phyloP scores from a whole-genome alignment of 352 stramenopile genomes.

The Peronospora tabacina region DNA sequence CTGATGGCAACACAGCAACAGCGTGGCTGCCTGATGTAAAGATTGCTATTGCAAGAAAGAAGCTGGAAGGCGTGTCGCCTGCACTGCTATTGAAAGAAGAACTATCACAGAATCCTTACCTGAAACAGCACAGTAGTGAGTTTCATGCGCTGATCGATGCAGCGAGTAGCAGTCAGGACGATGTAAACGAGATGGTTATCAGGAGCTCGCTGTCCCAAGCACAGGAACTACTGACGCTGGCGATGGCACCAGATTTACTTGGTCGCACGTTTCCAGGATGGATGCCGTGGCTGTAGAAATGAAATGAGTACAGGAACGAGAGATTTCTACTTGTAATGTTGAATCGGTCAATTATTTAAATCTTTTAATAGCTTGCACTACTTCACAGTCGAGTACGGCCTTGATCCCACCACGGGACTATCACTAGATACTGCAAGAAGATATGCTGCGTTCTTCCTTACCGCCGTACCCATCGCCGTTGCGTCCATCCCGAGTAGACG shows the following conservation, averaged over 20 bases:
- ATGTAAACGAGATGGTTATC: conserved; percentile 11
- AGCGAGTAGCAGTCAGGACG: conserved; percentile 13
- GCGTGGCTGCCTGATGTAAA: conserved; percentile 72
- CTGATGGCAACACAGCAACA: conserved; percentile 5
- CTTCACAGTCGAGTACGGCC: too few relatives aligned
- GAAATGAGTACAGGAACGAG: background rate
- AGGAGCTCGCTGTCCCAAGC: conserved; percentile 70
- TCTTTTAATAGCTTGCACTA: too few relatives aligned
- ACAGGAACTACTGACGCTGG: conserved; percentile 72
- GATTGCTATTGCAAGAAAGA: conserved; percentile 61
- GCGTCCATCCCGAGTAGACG: too few relatives aligned
- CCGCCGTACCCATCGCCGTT: too few relatives aligned
- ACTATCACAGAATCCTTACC: conserved; percentile 55
- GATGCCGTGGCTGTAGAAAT: conserved; percentile 63
- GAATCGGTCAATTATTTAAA: too few relatives aligned
- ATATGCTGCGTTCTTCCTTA: too few relatives aligned
- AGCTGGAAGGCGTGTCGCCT: conserved; percentile 73
- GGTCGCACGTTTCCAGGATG: conserved; percentile 73
- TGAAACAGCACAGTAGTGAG: conserved; percentile 44
- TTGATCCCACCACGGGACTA: too few relatives aligned
- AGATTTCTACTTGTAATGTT: too few relatives aligned
- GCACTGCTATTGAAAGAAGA: conserved; percentile 62
- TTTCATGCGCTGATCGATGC: conserved; percentile 55
- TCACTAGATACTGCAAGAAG: too few relatives aligned
- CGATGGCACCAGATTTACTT: conserved; percentile 73